phyloP scores from a whole-genome alignment of 73 alveolate genomes.

The Stentor coeruleus region DNA sequence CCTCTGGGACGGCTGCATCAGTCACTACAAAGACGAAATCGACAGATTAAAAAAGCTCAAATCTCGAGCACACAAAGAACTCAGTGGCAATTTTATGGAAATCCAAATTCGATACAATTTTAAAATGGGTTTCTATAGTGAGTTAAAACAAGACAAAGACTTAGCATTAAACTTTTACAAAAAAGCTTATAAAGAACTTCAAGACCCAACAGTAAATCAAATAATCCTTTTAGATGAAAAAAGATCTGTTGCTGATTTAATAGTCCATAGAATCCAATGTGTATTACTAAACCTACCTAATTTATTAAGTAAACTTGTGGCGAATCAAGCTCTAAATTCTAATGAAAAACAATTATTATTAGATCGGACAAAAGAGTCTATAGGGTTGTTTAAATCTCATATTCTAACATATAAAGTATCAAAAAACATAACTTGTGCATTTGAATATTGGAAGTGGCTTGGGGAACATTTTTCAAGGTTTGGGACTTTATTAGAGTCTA shows the following conservation, averaged over 20 bases:
- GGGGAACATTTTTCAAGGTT: slow-evolving; percentile 3
- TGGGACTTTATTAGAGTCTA: background rate
- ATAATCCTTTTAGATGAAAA: too few species aligned
- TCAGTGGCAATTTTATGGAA: slow-evolving; percentile 10
- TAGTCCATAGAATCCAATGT: background rate
- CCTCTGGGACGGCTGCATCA: slow-evolving; percentile 10
- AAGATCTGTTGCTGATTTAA: slow-evolving; percentile 6
- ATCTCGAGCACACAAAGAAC: slow-evolving; percentile 19
- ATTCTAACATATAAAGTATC: background rate
- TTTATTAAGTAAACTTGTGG: background rate
- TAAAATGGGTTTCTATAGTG: background rate
- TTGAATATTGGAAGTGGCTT: background rate
- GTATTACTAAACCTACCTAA: background rate
- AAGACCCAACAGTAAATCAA: background rate
- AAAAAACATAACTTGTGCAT: background rate
- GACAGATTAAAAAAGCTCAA: slow-evolving; percentile 13
- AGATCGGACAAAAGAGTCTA: slow-evolving; percentile 21
- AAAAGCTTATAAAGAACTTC: background rate
- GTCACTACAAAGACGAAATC: slow-evolving; percentile 21
- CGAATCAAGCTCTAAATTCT: too few species aligned
- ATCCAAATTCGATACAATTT: slow-evolving; percentile 16
- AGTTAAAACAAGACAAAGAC: slow-evolving; percentile 20
- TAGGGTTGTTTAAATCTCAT: slow-evolving; percentile 6
- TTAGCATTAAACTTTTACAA: slow-evolving; percentile 8
- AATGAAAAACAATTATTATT: too few species aligned